These are phyloP conservation scores for Terana coerulea DNA, from an alignment of 768 basidiomycete genomes.

Conservation along the genomic window DNA sequence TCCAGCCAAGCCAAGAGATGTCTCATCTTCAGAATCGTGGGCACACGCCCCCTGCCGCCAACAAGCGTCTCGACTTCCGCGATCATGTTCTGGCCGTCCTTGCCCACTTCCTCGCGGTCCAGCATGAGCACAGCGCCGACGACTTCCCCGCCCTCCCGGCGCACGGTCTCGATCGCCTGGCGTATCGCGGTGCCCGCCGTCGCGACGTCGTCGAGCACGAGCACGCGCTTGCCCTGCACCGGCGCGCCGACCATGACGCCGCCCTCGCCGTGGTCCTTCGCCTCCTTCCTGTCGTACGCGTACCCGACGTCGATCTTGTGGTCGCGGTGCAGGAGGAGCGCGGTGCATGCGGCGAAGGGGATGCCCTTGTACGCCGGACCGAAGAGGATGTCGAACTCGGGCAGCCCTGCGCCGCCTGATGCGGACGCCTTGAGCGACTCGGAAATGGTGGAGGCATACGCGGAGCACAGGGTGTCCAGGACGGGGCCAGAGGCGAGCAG, in stretches of 20 bases:
- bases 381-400: slow-evolving; percentile 78
- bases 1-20: slow-evolving; percentile 85
- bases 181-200: slow-evolving; percentile 89
- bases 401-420: slow-evolving; percentile 24
- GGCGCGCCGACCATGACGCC: slow-evolving; percentile 85
- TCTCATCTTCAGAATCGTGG: slow-evolving; percentile 78
- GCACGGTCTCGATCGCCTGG: slow-evolving; percentile 73
- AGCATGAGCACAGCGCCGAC: slow-evolving; percentile 87
- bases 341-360: slow-evolving; percentile 82
- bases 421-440: slow-evolving; percentile 38
- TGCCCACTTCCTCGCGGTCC: slow-evolving; percentile 83
- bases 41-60: slow-evolving; percentile 65
- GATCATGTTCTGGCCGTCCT: slow-evolving; percentile 71
- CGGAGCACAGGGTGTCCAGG: slow-evolving; percentile 68
- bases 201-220: slow-evolving; percentile 96
- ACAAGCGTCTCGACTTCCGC: slow-evolving; percentile 76
- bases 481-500: slow-evolving; percentile 82
- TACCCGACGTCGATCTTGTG: slow-evolving; percentile 70
- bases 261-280: slow-evolving; percentile 95
- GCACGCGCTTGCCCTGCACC: slow-evolving; percentile 75
- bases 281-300: slow-evolving; percentile 93
- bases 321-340: slow-evolving; percentile 66
- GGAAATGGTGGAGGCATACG: slow-evolving; percentile 81
- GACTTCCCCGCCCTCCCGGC: slow-evolving; percentile 66
- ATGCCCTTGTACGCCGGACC: slow-evolving; percentile 99